Evolutionary conservation across 768 basidiomycete species (phyloP).

Genomic region (Russula lepida): DNA sequence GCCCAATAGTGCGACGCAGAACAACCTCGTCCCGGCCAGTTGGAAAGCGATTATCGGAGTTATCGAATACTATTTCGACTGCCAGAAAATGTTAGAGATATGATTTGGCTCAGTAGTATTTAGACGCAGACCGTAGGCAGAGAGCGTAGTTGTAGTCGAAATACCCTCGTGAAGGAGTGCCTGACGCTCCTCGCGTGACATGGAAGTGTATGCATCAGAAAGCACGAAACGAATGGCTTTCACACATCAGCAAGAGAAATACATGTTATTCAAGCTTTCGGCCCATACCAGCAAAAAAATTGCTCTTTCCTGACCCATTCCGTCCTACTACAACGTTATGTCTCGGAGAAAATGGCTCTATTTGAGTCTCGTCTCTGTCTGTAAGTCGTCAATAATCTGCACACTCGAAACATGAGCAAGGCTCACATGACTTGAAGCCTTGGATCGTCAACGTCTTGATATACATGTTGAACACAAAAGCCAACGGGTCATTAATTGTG

Average conservation of each 20-base stretch:
- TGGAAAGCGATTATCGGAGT: constrained; percentile 87
- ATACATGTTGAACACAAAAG: constrained; percentile 49
- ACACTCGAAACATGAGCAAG: constrained; percentile 8
- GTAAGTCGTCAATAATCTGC: not conserved
- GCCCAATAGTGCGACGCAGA: constrained; percentile 86
- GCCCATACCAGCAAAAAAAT: constrained; percentile 86
- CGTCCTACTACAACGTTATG: constrained; percentile 97
- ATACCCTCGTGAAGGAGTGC: constrained; percentile 92
- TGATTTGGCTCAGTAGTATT: not conserved
- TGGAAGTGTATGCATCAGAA: constrained; percentile 94
- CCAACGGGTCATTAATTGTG: too few species aligned
- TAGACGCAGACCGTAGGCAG: constrained; percentile 68
- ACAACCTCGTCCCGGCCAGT: constrained; percentile 83
- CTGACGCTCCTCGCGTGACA: constrained; percentile 88
- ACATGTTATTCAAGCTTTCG: not conserved
- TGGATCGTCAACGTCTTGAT: constrained; percentile 87
- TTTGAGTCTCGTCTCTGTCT: constrained; percentile 85
- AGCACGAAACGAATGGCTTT: constrained; percentile 94
- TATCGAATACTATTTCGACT: constrained; percentile 96
- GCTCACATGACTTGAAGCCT: constrained; percentile 95
- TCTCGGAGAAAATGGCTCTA: constrained; percentile 88
- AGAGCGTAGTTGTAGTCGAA: constrained; percentile 77
- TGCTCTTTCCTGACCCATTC: constrained; percentile 97
- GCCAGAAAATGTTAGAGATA: constrained; percentile 6
- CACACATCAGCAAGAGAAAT: not conserved